Conservation (phyloP, 179 eudicot species). For the Silene coronaria region DNA sequence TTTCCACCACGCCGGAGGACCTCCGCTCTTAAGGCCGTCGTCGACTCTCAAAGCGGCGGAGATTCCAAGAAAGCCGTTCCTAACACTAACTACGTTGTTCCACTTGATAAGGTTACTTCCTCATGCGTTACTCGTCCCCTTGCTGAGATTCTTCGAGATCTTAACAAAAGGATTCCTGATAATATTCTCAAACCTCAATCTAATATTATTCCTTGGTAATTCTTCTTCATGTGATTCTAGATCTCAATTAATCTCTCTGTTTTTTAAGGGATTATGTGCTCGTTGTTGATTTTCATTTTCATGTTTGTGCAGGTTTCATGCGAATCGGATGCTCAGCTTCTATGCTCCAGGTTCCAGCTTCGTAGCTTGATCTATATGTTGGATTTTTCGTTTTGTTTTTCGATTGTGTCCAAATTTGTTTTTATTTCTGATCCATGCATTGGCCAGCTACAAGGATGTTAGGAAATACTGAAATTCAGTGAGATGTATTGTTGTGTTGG, state of each 20-base stretch:
- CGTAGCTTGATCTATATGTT: background rate
- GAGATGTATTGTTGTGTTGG: background rate
- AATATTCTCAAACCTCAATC: slow-evolving; percentile 45
- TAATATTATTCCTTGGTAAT: slow-evolving; percentile 64
- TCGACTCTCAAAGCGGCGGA: slow-evolving; percentile 31
- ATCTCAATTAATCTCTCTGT: background rate
- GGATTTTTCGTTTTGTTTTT: background rate
- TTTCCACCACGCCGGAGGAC: background rate
- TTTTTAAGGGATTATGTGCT: background rate
- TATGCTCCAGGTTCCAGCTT: slow-evolving; percentile 71
- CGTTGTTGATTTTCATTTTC: background rate
- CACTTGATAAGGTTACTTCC: slow-evolving; percentile 53
- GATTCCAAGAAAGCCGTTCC: slow-evolving; percentile 37
- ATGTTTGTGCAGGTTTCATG: slow-evolving; percentile 63
- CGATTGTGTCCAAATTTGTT: background rate
- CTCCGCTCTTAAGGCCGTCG: slow-evolving; percentile 18
- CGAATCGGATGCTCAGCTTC: slow-evolving; percentile 93
- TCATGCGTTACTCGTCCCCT: slow-evolving; percentile 76
- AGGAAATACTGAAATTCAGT: background rate
- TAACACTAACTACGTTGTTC: slow-evolving; percentile 77
- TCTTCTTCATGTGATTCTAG: background rate
- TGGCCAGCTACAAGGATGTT: background rate
- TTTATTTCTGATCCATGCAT: background rate
- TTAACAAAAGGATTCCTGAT: slow-evolving; percentile 82
- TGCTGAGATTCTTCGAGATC: slow-evolving; percentile 82